phyloP scores from a whole-genome alignment of 139 green algal species.

The Tetraselmis striata region DNA sequence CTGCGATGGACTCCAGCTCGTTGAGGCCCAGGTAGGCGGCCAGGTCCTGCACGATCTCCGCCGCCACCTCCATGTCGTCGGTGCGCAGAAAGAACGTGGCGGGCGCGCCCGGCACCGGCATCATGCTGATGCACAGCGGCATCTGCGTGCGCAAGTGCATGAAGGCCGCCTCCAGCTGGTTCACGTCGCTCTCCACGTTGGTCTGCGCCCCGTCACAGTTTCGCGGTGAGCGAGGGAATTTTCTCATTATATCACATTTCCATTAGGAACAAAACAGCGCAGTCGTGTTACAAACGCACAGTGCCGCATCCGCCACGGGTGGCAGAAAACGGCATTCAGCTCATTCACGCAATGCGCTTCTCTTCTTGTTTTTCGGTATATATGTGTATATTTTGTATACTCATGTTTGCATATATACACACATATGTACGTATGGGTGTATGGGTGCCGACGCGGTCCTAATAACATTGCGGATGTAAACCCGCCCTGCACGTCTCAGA shows the following conservation, averaged over 20 bases:
- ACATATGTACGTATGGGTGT: too few relatives aligned
- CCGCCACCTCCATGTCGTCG: constrained; percentile 62
- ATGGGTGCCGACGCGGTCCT: too few relatives aligned
- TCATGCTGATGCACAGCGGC: neutral
- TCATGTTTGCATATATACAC: too few relatives aligned
- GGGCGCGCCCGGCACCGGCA: neutral
- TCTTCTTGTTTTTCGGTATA: too few relatives aligned
- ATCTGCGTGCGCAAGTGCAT: neutral
- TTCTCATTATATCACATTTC: neutral
- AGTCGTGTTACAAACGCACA: too few relatives aligned
- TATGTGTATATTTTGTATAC: too few relatives aligned
- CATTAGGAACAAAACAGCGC: neutral
- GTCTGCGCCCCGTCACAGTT: neutral
- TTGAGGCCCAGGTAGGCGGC: constrained; percentile 32
- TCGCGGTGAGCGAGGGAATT: too few relatives aligned
- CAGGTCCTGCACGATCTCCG: constrained; percentile 61
- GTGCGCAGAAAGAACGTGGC: constrained; percentile 22
- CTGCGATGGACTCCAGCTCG: constrained; percentile 35
- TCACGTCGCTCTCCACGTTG: neutral
- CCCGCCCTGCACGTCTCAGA: too few relatives aligned
- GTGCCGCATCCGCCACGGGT: too few relatives aligned
- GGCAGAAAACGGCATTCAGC: too few relatives aligned
- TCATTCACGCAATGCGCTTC: too few relatives aligned
- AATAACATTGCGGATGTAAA: too few relatives aligned
- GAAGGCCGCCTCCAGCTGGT: neutral